Percentiles rank a stretch among this genome's conserved stretches.
These are phyloP conservation scores for Trapa incisa DNA, from an alignment of 345 rosid genomes.

Conservation along the genomic window DNA sequence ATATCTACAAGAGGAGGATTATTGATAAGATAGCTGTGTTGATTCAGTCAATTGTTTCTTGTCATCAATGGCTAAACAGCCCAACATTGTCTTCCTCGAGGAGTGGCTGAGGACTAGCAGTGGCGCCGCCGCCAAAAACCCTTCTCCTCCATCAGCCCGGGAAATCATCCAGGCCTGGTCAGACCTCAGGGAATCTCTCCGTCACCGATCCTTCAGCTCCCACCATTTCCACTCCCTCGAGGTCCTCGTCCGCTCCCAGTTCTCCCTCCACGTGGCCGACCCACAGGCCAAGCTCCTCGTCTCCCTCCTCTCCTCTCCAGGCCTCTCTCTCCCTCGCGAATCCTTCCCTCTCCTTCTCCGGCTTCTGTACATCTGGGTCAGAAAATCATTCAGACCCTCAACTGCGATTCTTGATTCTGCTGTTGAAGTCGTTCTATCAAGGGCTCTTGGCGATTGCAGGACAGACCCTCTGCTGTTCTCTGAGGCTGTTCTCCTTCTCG, in stretches of 20 bases:
- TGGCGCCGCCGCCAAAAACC: constrained; percentile 16
- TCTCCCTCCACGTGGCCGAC: constrained; percentile 79
- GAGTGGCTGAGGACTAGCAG: constrained; percentile 52
- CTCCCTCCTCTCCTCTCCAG: constrained; percentile 44
- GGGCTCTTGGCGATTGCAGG: constrained; percentile 15
- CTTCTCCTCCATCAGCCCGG: constrained; percentile 47
- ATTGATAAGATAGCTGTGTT: neutral
- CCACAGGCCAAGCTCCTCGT: constrained; percentile 83
- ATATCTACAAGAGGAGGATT: neutral
- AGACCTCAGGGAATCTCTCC: constrained; percentile 61
- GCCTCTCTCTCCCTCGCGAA: constrained; percentile 34
- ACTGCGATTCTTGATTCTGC: constrained; percentile 43
- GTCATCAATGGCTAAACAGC: constrained; percentile 47
- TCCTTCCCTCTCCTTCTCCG: constrained; percentile 49
- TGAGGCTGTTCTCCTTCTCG: constrained; percentile 52
- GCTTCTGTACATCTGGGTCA: constrained; percentile 76
- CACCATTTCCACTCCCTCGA: constrained; percentile 55
- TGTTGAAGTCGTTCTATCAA: constrained; percentile 37
- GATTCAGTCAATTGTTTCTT: neutral
- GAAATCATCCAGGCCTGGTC: constrained; percentile 83
- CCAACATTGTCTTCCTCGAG: constrained; percentile 47
- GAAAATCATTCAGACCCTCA: constrained; percentile 72
- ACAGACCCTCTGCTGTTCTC: constrained; percentile 37
- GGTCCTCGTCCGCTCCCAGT: constrained; percentile 41
- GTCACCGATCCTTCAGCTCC: constrained; percentile 35